Base-by-base conservation (phyloP, 2,329 filamentous ascomycete species). In the Biscogniauxia mediterranea region DNA sequence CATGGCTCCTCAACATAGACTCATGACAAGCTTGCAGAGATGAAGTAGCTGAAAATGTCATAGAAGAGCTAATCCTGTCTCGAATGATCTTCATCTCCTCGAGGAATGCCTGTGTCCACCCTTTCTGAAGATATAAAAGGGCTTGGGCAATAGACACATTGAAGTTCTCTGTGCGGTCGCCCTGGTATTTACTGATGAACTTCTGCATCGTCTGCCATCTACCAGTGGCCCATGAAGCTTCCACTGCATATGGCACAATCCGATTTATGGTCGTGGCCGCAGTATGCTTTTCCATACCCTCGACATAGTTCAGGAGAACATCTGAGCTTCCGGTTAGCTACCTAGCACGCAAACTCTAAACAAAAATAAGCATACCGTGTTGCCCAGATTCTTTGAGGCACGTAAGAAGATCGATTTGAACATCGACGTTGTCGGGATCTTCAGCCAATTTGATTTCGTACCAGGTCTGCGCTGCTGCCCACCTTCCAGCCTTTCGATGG, bases 371-470 rank as follows among this genome's bases (percentile, higher is more conserved):
- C 81, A 75, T 79, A 93, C 91, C 91, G 76, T 97, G 89, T 73
- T 98, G 95, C 0, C 94, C 95, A n/a, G 93, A 96, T 73, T 97
- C 93, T 72, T 93, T 93, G 9, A 99, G 81, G 69, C 95, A 98
- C 28, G 88, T 90, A 58, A 99, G 80, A 42, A 99, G 82, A 69
- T 96, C 91, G 60, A 91, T 82, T 73, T 97, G 93, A 13, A 91
- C 83, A 60, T 96, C 90, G 19, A 85, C 74, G 71, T 96, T 89
- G 57, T 89, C 81, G 0, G 94, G 93, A 53, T 89, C 84, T 69
- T 95, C 88, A 2, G 90, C 89, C 38, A 98, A 82, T 65, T 93
- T 89, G 66, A 97, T 88, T 73, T 99, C 93, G 75, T 97, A 98
- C 95, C 96, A 99, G 65, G 92, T 96, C 77, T 98, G 95, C 23